These are phyloP conservation scores for Globisporangium irregulare DNA, from an alignment of 352 stramenopile genomes.

Conservation along the genomic window DNA sequence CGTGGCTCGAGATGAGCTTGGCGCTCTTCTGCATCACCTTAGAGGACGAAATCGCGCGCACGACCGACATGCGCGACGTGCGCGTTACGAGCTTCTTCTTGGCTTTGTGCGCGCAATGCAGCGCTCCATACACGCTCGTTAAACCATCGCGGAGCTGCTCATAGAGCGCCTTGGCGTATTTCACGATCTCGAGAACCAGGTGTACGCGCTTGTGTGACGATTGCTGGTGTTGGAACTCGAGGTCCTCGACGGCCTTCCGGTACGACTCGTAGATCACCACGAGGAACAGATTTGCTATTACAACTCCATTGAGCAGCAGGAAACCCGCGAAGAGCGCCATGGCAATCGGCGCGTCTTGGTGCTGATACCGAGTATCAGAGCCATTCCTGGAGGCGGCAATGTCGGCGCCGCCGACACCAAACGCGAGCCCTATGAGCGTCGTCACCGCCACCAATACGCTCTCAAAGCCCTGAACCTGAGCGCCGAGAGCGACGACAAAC, in stretches of 20 bases:
- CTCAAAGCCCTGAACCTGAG: slow-evolving; percentile 28
- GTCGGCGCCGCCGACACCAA: slow-evolving; percentile 19
- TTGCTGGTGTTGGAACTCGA: slow-evolving; percentile 18
- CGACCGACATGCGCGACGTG: slow-evolving; percentile 19
- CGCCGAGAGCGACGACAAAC: slow-evolving; percentile 37
- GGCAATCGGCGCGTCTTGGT: slow-evolving; percentile 21
- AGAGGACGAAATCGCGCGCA: slow-evolving; percentile 24
- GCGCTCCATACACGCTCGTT: background rate
- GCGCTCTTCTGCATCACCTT: slow-evolving; percentile 17
- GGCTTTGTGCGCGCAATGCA: background rate
- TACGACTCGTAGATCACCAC: slow-evolving; percentile 45
- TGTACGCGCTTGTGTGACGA: slow-evolving; percentile 25
- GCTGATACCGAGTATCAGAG: background rate
- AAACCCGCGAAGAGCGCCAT: slow-evolving; percentile 41
- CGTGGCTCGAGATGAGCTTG: slow-evolving; percentile 20
- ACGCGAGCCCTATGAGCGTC: slow-evolving; percentile 36
- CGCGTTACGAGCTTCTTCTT: slow-evolving; percentile 4
- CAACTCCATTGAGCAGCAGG: slow-evolving; percentile 38
- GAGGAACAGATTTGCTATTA: slow-evolving; percentile 46
- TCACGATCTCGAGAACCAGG: slow-evolving; percentile 21
- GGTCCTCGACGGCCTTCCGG: slow-evolving; percentile 26
- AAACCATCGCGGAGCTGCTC: background rate
- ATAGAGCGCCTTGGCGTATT: slow-evolving; percentile 16
- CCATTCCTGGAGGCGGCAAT: slow-evolving; percentile 8
- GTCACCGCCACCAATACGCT: slow-evolving; percentile 32